Conservation (phyloP, 805 yeast species). For the Hanseniaspora valbyensis region DNA sequence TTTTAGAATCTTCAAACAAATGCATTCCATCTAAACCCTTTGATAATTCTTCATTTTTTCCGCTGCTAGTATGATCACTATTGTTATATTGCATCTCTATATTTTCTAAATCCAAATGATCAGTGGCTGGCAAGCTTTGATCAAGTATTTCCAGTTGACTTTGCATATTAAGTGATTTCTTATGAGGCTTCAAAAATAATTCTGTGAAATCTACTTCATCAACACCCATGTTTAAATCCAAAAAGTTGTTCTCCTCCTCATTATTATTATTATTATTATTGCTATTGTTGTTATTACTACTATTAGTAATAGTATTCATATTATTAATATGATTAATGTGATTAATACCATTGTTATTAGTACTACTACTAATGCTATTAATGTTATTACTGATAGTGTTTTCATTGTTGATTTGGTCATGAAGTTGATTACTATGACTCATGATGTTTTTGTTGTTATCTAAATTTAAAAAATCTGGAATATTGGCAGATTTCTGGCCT, state of each 20-base stretch:
- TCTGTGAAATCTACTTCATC: constrained; percentile 31
- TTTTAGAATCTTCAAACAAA: not conserved
- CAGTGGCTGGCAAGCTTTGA: not conserved
- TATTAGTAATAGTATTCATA: too few relatives aligned
- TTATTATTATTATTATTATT: too few relatives aligned
- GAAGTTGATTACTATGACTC: not conserved
- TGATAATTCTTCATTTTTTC: not conserved
- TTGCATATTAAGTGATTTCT: constrained; percentile 9
- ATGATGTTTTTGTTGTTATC: not conserved
- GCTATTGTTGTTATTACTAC: not conserved
- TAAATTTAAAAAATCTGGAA: not conserved
- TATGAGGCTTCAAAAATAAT: constrained; percentile 24
- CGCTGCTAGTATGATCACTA: not conserved
- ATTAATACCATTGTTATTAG: too few relatives aligned
- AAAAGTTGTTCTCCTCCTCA: not conserved
- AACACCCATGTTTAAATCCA: constrained; percentile 3
- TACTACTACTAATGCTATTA: too few relatives aligned
- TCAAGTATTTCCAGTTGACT: not conserved
- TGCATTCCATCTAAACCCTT: not conserved
- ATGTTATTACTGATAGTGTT: too few relatives aligned
- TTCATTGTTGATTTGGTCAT: not conserved
- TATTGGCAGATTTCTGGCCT: not conserved
- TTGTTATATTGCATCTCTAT: not conserved
- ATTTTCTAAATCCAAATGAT: not conserved
- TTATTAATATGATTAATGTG: too few relatives aligned